A percentile compares a stretch with the other conserved stretches of the same genome.
Evolutionary conservation across 2,329 filamentous ascomycete species (phyloP).

Genomic region (Verticillium alfalfae): DNA sequence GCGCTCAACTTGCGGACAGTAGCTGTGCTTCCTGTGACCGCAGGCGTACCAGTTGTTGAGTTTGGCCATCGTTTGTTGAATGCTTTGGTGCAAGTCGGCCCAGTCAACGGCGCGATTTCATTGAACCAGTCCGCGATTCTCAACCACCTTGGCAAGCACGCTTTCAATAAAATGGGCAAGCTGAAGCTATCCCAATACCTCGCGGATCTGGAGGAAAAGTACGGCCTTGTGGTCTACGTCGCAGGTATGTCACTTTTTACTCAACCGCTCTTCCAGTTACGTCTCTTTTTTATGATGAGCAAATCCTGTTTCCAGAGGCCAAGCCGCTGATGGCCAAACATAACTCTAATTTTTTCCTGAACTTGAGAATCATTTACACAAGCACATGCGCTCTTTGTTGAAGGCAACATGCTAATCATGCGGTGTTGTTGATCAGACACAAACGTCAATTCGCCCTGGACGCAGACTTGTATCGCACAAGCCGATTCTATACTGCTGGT

Average conservation of each 20-base stretch:
- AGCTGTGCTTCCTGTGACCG: slow-evolving; percentile 82
- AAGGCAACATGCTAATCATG: slow-evolving; percentile 18
- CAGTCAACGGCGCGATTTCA: slow-evolving; percentile 82
- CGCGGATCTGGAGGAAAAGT: slow-evolving; percentile 95
- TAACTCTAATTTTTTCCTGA: slow-evolving; percentile 69
- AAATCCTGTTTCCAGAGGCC: slow-evolving; percentile 42
- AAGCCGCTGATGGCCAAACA: slow-evolving; percentile 47
- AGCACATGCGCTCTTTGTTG: not conserved
- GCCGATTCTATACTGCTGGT: slow-evolving; percentile 94
- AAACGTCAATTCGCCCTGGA: slow-evolving; percentile 96
- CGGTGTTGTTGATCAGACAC: slow-evolving; percentile 60
- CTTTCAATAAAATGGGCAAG: slow-evolving; percentile 96
- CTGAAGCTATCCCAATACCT: slow-evolving; percentile 93
- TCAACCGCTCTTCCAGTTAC: not conserved
- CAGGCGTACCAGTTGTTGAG: slow-evolving; percentile 89
- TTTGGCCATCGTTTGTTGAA: slow-evolving; percentile 87
- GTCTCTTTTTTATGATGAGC: slow-evolving; percentile 41
- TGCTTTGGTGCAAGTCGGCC: slow-evolving; percentile 83
- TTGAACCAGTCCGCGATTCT: slow-evolving; percentile 91
- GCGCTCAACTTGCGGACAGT: slow-evolving; percentile 91
- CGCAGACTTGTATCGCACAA: slow-evolving; percentile 93
- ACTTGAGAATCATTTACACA: slow-evolving; percentile 6
- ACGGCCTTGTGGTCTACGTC: slow-evolving; percentile 89
- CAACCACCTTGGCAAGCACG: slow-evolving; percentile 90
- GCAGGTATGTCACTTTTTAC: slow-evolving; percentile 51